Evolutionary conservation across 2,329 filamentous ascomycete species (phyloP).

Genomic region (Mollisiaceae sp.): DNA sequence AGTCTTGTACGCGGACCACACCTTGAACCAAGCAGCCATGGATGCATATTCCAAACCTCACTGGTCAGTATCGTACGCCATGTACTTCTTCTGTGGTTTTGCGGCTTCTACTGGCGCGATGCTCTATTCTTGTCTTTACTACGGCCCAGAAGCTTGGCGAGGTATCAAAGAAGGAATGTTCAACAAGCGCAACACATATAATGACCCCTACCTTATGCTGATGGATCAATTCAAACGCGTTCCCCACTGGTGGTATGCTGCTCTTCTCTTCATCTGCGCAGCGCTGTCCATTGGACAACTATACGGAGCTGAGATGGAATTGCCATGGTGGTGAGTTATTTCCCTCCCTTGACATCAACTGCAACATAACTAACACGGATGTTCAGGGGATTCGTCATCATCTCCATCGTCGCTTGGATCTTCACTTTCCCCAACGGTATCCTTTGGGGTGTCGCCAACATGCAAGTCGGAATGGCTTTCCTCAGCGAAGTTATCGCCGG

Average conservation of each 20-base stretch:
- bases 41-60: slow-evolving; percentile 16
- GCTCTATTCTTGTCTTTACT: slow-evolving; percentile 40
- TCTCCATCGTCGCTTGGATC: slow-evolving; percentile 35
- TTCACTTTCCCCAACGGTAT: slow-evolving; percentile 43
- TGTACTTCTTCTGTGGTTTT: slow-evolving; percentile 45
- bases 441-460: slow-evolving; percentile 41
- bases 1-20: slow-evolving; percentile 38
- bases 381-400: slow-evolving; percentile 36
- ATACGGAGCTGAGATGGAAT: slow-evolving; percentile 39
- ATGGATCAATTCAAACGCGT: slow-evolving; percentile 39
- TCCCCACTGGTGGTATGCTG: slow-evolving; percentile 43
- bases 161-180: slow-evolving; percentile 32
- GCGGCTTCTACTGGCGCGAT: slow-evolving; percentile 43
- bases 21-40: slow-evolving; percentile 45
- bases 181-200: slow-evolving; percentile 35
- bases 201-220: slow-evolving; percentile 43
- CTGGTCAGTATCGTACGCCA: slow-evolving; percentile 41
- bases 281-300: slow-evolving; percentile 39
- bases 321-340: slow-evolving; percentile 38
- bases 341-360: background rate
- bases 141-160: slow-evolving; percentile 36
- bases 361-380: background rate
- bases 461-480: slow-evolving; percentile 41
- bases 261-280: slow-evolving; percentile 37
- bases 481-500: slow-evolving; percentile 42